Base-by-base conservation (phyloP, 768 basidiomycete species). In the Boletus reticulatus region DNA sequence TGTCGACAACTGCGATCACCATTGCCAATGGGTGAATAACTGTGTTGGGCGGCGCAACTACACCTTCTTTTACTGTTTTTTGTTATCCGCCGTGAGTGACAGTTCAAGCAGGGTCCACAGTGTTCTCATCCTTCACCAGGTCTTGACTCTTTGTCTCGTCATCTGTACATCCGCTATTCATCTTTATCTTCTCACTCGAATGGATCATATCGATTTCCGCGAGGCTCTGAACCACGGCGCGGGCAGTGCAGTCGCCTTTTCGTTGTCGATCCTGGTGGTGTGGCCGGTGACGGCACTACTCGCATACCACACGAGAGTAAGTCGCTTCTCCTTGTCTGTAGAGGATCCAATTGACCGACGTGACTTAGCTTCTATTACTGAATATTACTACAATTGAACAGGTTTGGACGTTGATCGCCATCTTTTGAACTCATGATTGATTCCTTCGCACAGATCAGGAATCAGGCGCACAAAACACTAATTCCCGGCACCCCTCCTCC, bases 361-460 rank as follows among this genome's bases (percentile, higher is more conserved):
- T 13, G 10, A 52, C 46, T 36, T 68, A 92, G 88, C 78, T 98
- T 46, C 73, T 96, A 50, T 68, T 94, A 32, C 76, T 94, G 59
- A 95, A 96, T 70, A 80, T 93, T 36, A 97, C 95, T 10, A 98
- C 94, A n/a, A 94, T 98, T 58, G 95, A 98, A 75, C 92, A 94
- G 81, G 89, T 89, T 69, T 71, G 84, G 67, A 50, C 53, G 45
- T 51, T 51, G 60, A 65, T 61, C 41, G 19, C 43, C 53, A 37
- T 41, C 45, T 52, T 29, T 54, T 43, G 44, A 53, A 45, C 27
- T 29, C 16, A 43, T 43, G 41, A 44, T 43, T 61, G 46, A 61
- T 51, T 48, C 42, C 43, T 50, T 50, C 46, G 17, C 9, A 55
- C 66, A 93, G 88, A 93, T 96, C 62, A 85, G 94, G 55, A 91